Evolutionary conservation across 176 grass and related monocot genomes (phyloP).

Genomic region (Zoysia japonica): DNA sequence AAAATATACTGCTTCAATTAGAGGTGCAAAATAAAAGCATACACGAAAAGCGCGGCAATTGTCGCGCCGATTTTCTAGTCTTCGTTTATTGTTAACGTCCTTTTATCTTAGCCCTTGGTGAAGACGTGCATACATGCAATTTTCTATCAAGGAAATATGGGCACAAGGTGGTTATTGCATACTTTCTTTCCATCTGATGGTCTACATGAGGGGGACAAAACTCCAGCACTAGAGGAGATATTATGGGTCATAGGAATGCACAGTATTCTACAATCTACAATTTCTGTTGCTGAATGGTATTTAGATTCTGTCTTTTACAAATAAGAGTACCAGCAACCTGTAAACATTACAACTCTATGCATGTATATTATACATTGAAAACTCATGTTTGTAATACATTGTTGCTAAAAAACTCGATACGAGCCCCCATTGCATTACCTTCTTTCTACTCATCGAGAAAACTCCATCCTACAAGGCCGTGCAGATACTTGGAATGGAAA

Average conservation of each 20-base stretch:
- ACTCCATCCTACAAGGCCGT: too few relatives aligned
- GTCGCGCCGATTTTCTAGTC: too few relatives aligned
- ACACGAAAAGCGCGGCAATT: too few relatives aligned
- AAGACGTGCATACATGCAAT: neutral
- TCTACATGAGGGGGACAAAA: neutral
- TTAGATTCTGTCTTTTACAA: constrained; percentile 11
- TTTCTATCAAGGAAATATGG: neutral
- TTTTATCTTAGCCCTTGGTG: constrained; percentile 3
- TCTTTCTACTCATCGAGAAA: too few relatives aligned
- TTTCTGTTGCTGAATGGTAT: neutral
- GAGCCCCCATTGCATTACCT: too few relatives aligned
- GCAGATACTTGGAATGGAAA: too few relatives aligned
- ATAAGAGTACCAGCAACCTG: neutral
- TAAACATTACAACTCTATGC: neutral
- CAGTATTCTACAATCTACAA: neutral
- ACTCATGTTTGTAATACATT: neutral
- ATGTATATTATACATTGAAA: neutral
- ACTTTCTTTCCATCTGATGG: constrained; percentile 2
- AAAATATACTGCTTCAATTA: too few relatives aligned
- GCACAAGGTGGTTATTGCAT: neutral
- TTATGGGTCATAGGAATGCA: neutral
- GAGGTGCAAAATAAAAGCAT: too few relatives aligned
- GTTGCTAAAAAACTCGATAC: neutral
- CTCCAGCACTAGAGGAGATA: neutral
- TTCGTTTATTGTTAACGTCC: neutral